phyloP scores from a whole-genome alignment of 306 rosid species.

The Corylus heterophylla region DNA sequence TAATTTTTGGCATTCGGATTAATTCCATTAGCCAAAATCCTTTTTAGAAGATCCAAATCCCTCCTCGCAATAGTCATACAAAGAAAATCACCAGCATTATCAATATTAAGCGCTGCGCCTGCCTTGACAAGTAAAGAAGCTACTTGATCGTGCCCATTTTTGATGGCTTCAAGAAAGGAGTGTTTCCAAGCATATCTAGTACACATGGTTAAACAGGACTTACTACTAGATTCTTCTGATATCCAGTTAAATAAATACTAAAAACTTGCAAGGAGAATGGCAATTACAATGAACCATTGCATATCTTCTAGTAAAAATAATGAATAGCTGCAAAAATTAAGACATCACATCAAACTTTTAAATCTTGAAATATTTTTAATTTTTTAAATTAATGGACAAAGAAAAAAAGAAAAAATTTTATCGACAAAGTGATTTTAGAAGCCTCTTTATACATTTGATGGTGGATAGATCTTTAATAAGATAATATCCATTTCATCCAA shows the following conservation, averaged over 20 bases:
- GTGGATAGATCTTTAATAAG: no score
- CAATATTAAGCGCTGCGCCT: conserved; percentile 54
- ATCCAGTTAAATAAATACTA: no score
- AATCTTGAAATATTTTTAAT: no score
- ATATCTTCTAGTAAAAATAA: conserved; percentile 38
- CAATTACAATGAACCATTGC: conserved; percentile 20
- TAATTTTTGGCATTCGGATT: conserved; percentile 68
- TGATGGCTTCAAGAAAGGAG: conserved; percentile 72
- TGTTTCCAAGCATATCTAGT: conserved; percentile 60
- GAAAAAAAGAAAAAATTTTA: no score
- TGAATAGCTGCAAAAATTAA: no score
- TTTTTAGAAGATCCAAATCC: conserved; percentile 42
- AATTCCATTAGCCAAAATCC: conserved; percentile 45
- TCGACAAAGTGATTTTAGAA: no score
- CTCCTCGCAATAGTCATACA: conserved; percentile 48
- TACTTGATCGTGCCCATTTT: conserved; percentile 56
- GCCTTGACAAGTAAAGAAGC: conserved; percentile 48
- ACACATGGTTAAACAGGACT: conserved; percentile 13
- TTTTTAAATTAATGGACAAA: no score
- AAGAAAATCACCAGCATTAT: conserved; percentile 56
- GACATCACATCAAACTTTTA: no score
- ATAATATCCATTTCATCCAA: no score
- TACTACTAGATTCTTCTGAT: conserved; percentile 5
- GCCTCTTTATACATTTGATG: no score
- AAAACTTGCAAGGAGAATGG: no score